Base-by-base conservation (phyloP, 2,329 filamentous ascomycete species). In the Cladosporium sp. region DNA sequence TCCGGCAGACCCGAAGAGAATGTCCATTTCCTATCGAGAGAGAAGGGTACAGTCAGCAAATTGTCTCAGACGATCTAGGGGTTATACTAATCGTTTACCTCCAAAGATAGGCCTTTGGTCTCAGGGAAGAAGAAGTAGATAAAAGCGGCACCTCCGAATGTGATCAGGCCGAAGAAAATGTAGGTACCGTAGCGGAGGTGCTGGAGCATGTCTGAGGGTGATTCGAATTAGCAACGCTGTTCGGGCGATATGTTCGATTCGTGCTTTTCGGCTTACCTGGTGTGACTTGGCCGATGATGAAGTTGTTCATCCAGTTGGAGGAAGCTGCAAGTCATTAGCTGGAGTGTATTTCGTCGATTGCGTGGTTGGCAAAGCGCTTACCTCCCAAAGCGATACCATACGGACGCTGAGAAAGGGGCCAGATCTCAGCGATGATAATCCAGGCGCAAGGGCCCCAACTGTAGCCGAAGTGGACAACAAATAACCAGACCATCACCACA, bases 361-460 rank as follows among this genome's bases (percentile, higher is more conserved):
- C n/a, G 20, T 36, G 28, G 51, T 17, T 22, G 22, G 5, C 15
- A 8, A 11, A n/a, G 11, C 65, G 69, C 6, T 68, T 72, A 30
- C 86, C 86, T 15, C 86, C 88, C 0, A 92, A 75, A 0, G 88
- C 80, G 12, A 88, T 87, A 40, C 88, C 88, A 60, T 90, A 89
- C 0, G 88, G 82, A 2, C 88, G 81, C 9, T 84, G 85, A 59
- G 82, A 86, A 5, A 90, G 74, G 0, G 88, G 88, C 85, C 86
- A 92, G 42, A 92, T 84, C 73, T 91, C 88, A 2, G 87, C 83
- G 1, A 90, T 82, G 58, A 92, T 79, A 39, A 71, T 68, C 88
- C 88, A 91, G 0, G 85, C 82, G 65, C 84, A 87, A 2, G 88
- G 88, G 0, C 88, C 87, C 88, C 88, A 92, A 0, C 82, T 85